Evolutionary conservation across 2,329 filamentous ascomycete genomes (phyloP).

Genomic region (Cordyceps militaris): DNA sequence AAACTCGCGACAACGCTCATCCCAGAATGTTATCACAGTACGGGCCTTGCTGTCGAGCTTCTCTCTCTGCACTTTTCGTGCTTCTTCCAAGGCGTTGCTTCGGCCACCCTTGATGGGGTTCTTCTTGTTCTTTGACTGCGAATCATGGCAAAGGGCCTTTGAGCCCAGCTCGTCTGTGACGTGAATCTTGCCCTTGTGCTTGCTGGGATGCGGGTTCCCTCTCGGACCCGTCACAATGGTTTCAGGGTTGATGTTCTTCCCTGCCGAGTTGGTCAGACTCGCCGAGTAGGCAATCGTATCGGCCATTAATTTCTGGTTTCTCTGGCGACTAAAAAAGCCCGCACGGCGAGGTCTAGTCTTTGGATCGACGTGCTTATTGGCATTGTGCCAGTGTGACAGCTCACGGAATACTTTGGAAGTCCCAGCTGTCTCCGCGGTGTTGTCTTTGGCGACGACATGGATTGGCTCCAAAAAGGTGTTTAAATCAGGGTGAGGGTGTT

Average conservation of each 20-base stretch:
- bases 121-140: constrained; percentile 20
- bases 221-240: constrained; percentile 39
- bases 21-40: constrained; percentile 10
- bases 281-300: constrained; percentile 63
- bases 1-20: constrained; percentile 31
- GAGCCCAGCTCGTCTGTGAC: background rate
- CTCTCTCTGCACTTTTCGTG: constrained; percentile 11
- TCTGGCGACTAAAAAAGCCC: constrained; percentile 30
- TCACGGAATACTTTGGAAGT: constrained; percentile 37
- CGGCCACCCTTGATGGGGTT: background rate
- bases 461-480: constrained; percentile 39
- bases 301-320: constrained; percentile 58
- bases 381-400: constrained; percentile 56
- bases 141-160: background rate
- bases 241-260: constrained; percentile 57
- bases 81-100: constrained; percentile 12
- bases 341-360: constrained; percentile 23
- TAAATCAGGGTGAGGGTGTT: constrained; percentile 39
- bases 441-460: constrained; percentile 25
- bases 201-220: constrained; percentile 14
- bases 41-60: constrained; percentile 12
- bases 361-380: constrained; percentile 42
- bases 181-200: background rate
- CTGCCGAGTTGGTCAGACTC: constrained; percentile 58
- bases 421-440: constrained; percentile 17